Evolutionary conservation across 768 basidiomycete species (phyloP).

Genomic region (Psilocybe cyanescens): DNA sequence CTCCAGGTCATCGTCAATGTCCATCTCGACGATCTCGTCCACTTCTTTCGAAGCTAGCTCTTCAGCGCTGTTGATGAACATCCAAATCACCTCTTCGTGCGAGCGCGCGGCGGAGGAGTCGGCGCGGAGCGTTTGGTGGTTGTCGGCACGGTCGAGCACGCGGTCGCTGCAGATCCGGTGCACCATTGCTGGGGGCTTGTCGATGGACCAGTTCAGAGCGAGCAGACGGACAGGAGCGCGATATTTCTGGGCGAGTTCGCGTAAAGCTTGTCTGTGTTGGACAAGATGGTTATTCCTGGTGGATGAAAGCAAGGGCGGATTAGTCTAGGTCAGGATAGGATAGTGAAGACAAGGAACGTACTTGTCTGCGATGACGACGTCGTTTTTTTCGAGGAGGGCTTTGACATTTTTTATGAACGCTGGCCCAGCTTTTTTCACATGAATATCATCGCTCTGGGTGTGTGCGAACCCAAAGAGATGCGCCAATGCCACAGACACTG

Average conservation of each 20-base stretch:
- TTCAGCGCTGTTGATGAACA: constrained; percentile 70
- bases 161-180: constrained; percentile 82
- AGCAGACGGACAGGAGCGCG: constrained; percentile 65
- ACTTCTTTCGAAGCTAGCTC: constrained; percentile 64
- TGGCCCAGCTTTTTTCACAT: constrained; percentile 72
- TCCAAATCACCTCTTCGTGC: constrained; percentile 84
- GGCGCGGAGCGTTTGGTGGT: constrained; percentile 82
- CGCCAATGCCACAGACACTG: constrained; percentile 76
- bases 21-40: constrained; percentile 72
- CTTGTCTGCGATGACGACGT: constrained; percentile 95
- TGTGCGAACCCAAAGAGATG: constrained; percentile 88
- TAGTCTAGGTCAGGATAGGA: not conserved
- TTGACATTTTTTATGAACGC: constrained; percentile 75
- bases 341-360: constrained; percentile 35
- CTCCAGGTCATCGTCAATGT: constrained; percentile 42
- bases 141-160: constrained; percentile 73
- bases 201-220: constrained; percentile 77
- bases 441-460: constrained; percentile 92
- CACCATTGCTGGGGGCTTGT: constrained; percentile 58
- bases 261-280: constrained; percentile 78
- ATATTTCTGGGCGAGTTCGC: constrained; percentile 43
- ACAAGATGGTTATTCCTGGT: constrained; percentile 83
- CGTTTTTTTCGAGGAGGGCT: constrained; percentile 57
- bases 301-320: not conserved
- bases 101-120: constrained; percentile 47